A percentile compares a stretch with the other conserved stretches of the same genome.
Evolutionary conservation across 768 basidiomycete genomes (phyloP).

Genomic region (Kwoniella pini): DNA sequence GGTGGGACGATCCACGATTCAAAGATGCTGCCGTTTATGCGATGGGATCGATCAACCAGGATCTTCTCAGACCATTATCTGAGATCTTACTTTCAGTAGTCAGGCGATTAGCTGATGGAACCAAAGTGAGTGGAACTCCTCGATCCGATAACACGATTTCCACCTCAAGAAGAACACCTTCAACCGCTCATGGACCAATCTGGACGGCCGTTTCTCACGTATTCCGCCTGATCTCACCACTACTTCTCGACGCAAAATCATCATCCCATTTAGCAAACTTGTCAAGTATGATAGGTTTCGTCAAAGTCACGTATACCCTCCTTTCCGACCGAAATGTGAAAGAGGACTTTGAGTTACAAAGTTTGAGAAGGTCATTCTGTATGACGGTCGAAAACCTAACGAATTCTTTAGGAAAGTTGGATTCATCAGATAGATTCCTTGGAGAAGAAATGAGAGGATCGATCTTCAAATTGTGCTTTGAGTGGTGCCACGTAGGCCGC

Average conservation of each 20-base stretch:
- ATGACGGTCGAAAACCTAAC: slow-evolving; percentile 84
- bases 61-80: slow-evolving; percentile 73
- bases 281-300: slow-evolving; percentile 78
- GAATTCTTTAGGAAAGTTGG: slow-evolving; percentile 65
- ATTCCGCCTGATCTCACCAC: slow-evolving; percentile 79
- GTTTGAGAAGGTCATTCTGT: slow-evolving; percentile 85
- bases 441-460: slow-evolving; percentile 73
- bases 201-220: slow-evolving; percentile 81
- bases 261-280: slow-evolving; percentile 71
- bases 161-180: slow-evolving; percentile 64
- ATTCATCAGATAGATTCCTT: slow-evolving; percentile 74
- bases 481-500: slow-evolving; percentile 86
- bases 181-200: slow-evolving; percentile 69
- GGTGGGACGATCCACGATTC: slow-evolving; percentile 78
- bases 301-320: slow-evolving; percentile 76
- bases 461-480: slow-evolving; percentile 81
- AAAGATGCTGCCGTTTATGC: slow-evolving; percentile 83
- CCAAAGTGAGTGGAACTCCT: slow-evolving; percentile 56
- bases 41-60: slow-evolving; percentile 79
- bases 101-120: slow-evolving; percentile 81
- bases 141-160: slow-evolving; percentile 57
- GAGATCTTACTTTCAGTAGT: slow-evolving; percentile 81
- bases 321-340: slow-evolving; percentile 71
- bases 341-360: slow-evolving; percentile 74
- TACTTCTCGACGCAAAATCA: slow-evolving; percentile 69